phyloP scores from a whole-genome alignment of 202 grass and related monocot genomes.

The Zoysia matrella region DNA sequence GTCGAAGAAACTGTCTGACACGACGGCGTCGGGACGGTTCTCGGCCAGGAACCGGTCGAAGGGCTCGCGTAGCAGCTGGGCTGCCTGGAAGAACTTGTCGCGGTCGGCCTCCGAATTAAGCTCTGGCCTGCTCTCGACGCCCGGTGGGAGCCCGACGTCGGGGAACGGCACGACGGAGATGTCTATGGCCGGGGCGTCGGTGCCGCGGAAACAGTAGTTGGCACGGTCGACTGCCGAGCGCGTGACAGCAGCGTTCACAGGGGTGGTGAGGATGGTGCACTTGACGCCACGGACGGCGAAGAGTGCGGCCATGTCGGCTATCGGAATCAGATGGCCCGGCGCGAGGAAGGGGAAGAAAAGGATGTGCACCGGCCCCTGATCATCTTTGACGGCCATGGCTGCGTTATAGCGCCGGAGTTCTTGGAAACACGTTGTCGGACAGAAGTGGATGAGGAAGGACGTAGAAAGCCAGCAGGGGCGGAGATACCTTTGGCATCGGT shows the following conservation, averaged over 20 bases:
- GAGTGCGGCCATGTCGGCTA: too few species aligned
- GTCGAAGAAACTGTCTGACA: constrained; percentile 60
- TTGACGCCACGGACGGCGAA: too few species aligned
- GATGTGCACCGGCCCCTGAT: constrained; percentile 48
- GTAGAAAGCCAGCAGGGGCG: too few species aligned
- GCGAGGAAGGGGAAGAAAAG: constrained; percentile 64
- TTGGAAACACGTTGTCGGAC: too few species aligned
- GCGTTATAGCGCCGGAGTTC: too few species aligned
- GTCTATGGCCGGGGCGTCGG: constrained; percentile 18
- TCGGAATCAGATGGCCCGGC: constrained; percentile 39
- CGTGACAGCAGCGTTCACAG: constrained; percentile 49
- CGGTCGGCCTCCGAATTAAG: constrained; percentile 11
- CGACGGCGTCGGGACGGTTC: constrained; percentile 50
- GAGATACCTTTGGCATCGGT: too few species aligned
- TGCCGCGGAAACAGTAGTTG: constrained; percentile 35
- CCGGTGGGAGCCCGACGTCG: constrained; percentile 45
- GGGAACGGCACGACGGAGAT: constrained; percentile 10
- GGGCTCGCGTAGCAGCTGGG: constrained; percentile 38
- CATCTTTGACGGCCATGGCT: constrained; percentile 35
- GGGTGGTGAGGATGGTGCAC: constrained; percentile 31
- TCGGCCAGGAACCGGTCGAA: constrained; percentile 52
- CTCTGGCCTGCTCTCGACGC: constrained; percentile 41
- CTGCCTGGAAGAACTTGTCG: constrained; percentile 33
- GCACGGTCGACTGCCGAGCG: constrained; percentile 51
- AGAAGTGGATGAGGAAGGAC: too few species aligned